Conservation (phyloP, 2,329 filamentous ascomycete genomes). For the Zalaria obscura region DNA sequence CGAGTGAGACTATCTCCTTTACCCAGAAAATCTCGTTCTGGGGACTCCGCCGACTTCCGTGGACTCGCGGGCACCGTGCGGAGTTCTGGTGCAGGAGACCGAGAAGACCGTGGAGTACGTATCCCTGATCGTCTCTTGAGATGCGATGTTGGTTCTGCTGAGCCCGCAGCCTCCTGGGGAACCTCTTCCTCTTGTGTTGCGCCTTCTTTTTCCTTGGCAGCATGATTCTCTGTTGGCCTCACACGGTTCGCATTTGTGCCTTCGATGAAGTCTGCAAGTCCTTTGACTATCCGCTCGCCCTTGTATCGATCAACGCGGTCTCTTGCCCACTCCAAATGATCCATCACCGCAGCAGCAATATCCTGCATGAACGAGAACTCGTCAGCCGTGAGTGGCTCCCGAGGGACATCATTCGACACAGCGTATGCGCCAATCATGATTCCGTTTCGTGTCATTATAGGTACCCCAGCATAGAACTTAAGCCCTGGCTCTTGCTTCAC, state of each 20-base stretch:
- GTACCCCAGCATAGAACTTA: conserved; percentile 20
- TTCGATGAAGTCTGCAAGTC: conserved; percentile 12
- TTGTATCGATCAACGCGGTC: conserved; percentile 18
- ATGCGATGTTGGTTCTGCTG: background rate
- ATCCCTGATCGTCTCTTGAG: too few relatives aligned
- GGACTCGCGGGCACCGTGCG: too few relatives aligned
- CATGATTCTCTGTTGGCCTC: background rate
- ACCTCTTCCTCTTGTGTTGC: background rate
- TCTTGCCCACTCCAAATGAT: conserved; percentile 19
- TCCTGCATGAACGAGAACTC: conserved; percentile 14
- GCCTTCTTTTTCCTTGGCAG: background rate
- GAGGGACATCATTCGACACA: conserved; percentile 14
- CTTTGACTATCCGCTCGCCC: conserved; percentile 11
- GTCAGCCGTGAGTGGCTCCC: conserved; percentile 10
- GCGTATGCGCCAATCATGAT: conserved; percentile 20
- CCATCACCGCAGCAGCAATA: conserved; percentile 18
- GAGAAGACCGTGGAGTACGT: too few relatives aligned
- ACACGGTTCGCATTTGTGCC: conserved; percentile 4
- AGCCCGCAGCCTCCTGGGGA: background rate
- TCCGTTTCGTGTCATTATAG: conserved; percentile 17
- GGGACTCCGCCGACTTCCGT: conserved; percentile 9
- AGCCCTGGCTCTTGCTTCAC: conserved; percentile 14
- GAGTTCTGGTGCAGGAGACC: too few relatives aligned
- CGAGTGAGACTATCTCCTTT: conserved; percentile 12
- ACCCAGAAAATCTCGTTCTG: conserved; percentile 5